Percentiles rank a stretch among this genome's conserved stretches.
Evolutionary conservation across 2,329 filamentous ascomycete genomes (phyloP).

Genomic region (Periconia macrospinosa): DNA sequence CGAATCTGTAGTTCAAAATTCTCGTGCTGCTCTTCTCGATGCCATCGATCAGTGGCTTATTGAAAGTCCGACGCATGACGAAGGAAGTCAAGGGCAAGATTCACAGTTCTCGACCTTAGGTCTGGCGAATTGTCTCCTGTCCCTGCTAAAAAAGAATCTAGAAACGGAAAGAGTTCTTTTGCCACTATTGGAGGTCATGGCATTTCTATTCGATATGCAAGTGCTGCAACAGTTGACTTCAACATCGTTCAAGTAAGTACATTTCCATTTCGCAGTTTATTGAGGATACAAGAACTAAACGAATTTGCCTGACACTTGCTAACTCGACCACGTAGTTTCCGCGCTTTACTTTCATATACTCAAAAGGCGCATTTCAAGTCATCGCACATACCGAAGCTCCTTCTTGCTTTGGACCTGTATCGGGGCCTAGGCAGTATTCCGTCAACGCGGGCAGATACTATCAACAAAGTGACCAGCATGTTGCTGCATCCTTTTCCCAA

Average conservation of each 20-base stretch:
- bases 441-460: slow-evolving; percentile 57
- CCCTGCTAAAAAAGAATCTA: slow-evolving; percentile 32
- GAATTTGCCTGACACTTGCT: neutral
- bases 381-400: slow-evolving; percentile 77
- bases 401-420: slow-evolving; percentile 80
- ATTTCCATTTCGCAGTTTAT: neutral
- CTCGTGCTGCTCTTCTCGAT: slow-evolving; percentile 64
- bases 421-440: slow-evolving; percentile 64
- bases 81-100: neutral
- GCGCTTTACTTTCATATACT: slow-evolving; percentile 67
- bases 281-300: neutral
- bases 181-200: slow-evolving; percentile 74
- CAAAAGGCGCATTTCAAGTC: slow-evolving; percentile 84
- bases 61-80: slow-evolving; percentile 12
- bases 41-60: slow-evolving; percentile 31
- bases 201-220: slow-evolving; percentile 64
- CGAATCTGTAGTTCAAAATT: slow-evolving; percentile 71
- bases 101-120: slow-evolving; percentile 25
- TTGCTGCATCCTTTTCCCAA: slow-evolving; percentile 81
- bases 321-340: slow-evolving; percentile 44
- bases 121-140: slow-evolving; percentile 27
- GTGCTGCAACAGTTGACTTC: slow-evolving; percentile 43
- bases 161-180: slow-evolving; percentile 70
- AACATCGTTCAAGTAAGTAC: slow-evolving; percentile 57
- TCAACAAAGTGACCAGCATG: slow-evolving; percentile 71